Evolutionary conservation across 768 basidiomycete species (phyloP).

Genomic region (Boletus sp.): DNA sequence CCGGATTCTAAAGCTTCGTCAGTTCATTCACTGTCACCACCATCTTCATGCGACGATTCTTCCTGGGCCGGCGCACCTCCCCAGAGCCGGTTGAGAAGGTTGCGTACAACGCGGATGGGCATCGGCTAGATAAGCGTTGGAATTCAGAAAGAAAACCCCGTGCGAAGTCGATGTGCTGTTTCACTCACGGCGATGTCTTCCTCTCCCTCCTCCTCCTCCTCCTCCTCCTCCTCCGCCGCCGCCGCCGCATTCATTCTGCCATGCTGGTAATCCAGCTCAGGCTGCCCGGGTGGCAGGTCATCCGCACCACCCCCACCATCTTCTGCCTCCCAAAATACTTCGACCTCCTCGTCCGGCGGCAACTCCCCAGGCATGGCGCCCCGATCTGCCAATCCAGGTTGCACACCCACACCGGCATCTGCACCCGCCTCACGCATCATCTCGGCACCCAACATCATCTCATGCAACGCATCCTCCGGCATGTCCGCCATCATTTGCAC

Average conservation of each 20-base stretch:
- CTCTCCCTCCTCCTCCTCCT: constrained; percentile 30
- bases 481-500: constrained; percentile 52
- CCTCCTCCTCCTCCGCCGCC: constrained; percentile 42
- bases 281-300: constrained; percentile 14
- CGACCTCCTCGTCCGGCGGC: constrained; percentile 34
- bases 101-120: constrained; percentile 55
- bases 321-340: constrained; percentile 25
- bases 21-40: not conserved
- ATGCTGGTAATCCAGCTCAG: constrained; percentile 20
- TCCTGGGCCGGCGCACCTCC: constrained; percentile 30
- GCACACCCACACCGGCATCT: constrained; percentile 27
- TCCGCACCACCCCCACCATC: constrained; percentile 28
- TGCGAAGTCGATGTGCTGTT: too few relatives aligned
- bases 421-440: constrained; percentile 34
- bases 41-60: constrained; percentile 23
- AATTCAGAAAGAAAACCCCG: not conserved
- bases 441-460: constrained; percentile 50
- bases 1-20: not conserved
- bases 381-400: constrained; percentile 19
- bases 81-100: constrained; percentile 60
- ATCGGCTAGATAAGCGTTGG: constrained; percentile 43
- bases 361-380: constrained; percentile 44
- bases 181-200: constrained; percentile 45
- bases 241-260: constrained; percentile 33
- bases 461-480: constrained; percentile 57